phyloP scores from a whole-genome alignment of 2,329 filamentous ascomycete species.

The Didymella lethalis region DNA sequence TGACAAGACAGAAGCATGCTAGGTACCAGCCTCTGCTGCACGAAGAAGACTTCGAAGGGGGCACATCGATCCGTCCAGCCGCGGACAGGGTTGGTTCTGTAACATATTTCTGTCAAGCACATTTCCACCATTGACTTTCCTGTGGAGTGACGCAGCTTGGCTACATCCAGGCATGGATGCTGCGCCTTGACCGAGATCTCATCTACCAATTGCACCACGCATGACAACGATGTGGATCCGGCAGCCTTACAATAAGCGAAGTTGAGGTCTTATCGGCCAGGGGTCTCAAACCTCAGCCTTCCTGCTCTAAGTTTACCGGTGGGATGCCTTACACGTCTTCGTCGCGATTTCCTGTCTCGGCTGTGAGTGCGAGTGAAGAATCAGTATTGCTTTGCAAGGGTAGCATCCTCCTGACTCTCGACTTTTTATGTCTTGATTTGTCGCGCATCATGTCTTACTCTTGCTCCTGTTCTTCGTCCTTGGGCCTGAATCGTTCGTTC shows the following conservation, averaged over 20 bases:
- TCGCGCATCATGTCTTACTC: background rate
- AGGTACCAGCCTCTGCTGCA: background rate
- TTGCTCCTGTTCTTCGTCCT: slow-evolving; percentile 2
- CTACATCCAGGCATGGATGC: slow-evolving; percentile 6
- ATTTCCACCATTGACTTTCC: slow-evolving; percentile 2
- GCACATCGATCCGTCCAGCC: background rate
- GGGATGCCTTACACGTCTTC: slow-evolving; percentile 15
- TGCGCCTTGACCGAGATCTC: slow-evolving; percentile 3
- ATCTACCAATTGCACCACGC: slow-evolving; percentile 5
- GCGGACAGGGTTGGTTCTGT: background rate
- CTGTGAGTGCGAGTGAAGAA: background rate
- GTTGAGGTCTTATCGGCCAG: slow-evolving; percentile 9
- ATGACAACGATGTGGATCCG: slow-evolving; percentile 8
- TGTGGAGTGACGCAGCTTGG: slow-evolving; percentile 7
- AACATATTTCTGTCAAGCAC: background rate
- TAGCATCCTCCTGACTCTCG: slow-evolving; percentile 8
- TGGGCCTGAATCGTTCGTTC: background rate
- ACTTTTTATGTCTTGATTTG: slow-evolving; percentile 2
- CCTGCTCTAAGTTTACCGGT: slow-evolving; percentile 9
- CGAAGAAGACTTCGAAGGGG: background rate
- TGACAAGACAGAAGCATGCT: background rate
- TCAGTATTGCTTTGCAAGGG: slow-evolving; percentile 6
- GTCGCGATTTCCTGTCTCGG: slow-evolving; percentile 2
- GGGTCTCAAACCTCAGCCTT: slow-evolving; percentile 9
- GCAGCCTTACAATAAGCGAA: slow-evolving; percentile 5